A percentile compares a stretch with the other conserved stretches of the same genome.
Evolutionary conservation across 2,329 filamentous ascomycete species (phyloP).

Genomic region (Hypomyces rosellus): DNA sequence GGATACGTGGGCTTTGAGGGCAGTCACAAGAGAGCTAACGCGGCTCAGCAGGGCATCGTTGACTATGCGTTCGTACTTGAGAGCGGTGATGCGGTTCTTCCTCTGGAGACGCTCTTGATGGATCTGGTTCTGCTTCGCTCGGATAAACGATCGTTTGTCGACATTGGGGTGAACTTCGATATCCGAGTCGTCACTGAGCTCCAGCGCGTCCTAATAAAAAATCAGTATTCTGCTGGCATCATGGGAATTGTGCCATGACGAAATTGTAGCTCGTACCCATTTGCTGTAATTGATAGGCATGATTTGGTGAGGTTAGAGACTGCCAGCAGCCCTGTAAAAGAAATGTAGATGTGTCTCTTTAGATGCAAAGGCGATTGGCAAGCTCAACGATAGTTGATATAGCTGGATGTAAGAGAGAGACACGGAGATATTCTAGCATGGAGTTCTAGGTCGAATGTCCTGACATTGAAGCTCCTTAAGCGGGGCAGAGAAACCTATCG

Average conservation of each 20-base stretch:
- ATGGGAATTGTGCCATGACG: background rate
- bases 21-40: conserved; percentile 70
- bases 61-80: conserved; percentile 87
- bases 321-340: conserved; percentile 1
- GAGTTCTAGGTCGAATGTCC: background rate
- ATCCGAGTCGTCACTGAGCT: conserved; percentile 97
- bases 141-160: conserved; percentile 96
- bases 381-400: background rate
- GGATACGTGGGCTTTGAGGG: conserved; percentile 66
- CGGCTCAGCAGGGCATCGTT: conserved; percentile 85
- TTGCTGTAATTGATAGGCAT: conserved; percentile 60
- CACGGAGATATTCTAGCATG: background rate
- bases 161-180: conserved; percentile 98
- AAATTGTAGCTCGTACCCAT: conserved; percentile 46
- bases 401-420: background rate
- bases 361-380: background rate
- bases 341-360: background rate
- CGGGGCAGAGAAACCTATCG: conserved; percentile 8
- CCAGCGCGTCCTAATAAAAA: conserved; percentile 65
- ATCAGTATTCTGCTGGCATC: background rate
- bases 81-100: conserved; percentile 79
- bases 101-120: conserved; percentile 84
- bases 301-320: conserved; percentile 10
- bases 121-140: conserved; percentile 95
- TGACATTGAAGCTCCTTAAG: background rate